Base-by-base conservation (phyloP, 2,329 filamentous ascomycete genomes). In the Neopestalotiopsis sp. region DNA sequence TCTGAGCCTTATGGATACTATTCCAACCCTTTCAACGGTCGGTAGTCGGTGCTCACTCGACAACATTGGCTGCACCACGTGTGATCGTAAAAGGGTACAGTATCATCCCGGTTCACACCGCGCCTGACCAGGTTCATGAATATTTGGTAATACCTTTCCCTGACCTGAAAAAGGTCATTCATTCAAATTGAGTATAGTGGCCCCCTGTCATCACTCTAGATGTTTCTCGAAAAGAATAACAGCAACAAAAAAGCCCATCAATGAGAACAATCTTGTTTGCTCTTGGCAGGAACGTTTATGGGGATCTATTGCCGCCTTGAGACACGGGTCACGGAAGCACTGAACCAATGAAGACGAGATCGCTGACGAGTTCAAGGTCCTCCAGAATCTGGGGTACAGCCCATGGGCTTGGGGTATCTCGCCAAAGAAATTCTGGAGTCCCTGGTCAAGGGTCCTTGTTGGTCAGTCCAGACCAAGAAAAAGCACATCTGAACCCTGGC, bases 281-380 rank as follows among this genome's bases (percentile, higher is more conserved):
- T 53, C 61, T 64, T 64, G 61, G 61, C 61, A 64, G 61, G 61
- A 64, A 64, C 20, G 14, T 53, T 53, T 14, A 64, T 53, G 61
- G 40, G 20, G 61, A 64, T 49, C 61, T n/a, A 28, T 30, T 30
- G 24, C 61, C 61, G 40, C 40, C 17, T 64, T 49, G 34, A 64
- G 20, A 14, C 7, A 28, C 30, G 28, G 24, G 24, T 14, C 30
- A 62, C 59, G 32, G 30, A 62, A 40, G 12, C 32, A 64, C 17
- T 49, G 17, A 20, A 64, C 61, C 61, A 64, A 64, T 64, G 40
- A 64, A 40, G 38, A 24, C 9, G 32, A n/a, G 32, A 62, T 62
- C 28, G 59, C 30, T 62, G 59, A 62, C 59, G 61, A 64, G 6
- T 64, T 10, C 61, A 45, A 40, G n/a, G 61, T 28, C 61, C 34